Conservation (phyloP, 768 basidiomycete species). For the Lentinula edodes region DNA sequence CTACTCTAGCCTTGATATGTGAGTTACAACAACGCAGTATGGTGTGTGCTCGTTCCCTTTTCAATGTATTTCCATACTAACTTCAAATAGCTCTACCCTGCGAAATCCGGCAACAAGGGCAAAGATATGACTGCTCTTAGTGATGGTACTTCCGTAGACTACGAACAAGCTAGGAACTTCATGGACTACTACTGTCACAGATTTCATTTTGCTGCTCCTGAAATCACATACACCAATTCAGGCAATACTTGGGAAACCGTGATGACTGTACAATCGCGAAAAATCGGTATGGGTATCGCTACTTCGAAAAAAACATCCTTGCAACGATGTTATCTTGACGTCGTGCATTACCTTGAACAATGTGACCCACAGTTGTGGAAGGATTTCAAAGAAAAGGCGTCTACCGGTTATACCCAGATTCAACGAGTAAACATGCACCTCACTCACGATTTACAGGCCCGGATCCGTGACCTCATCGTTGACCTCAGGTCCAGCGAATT, state of each 20-base stretch:
- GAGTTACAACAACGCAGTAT: slow-evolving; percentile 60
- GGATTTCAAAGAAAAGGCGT: slow-evolving; percentile 54
- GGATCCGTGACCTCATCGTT: slow-evolving; percentile 62
- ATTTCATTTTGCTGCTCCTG: slow-evolving; percentile 70
- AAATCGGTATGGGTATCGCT: slow-evolving; percentile 77
- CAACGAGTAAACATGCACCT: slow-evolving; percentile 65
- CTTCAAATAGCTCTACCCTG: background rate
- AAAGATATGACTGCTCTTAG: slow-evolving; percentile 32
- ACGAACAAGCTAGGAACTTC: slow-evolving; percentile 74
- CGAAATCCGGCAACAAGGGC: slow-evolving; percentile 10
- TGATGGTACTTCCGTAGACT: slow-evolving; percentile 53
- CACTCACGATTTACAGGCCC: slow-evolving; percentile 56
- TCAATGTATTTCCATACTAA: background rate
- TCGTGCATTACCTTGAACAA: slow-evolving; percentile 76
- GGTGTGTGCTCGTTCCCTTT: slow-evolving; percentile 38
- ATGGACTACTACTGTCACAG: slow-evolving; percentile 93
- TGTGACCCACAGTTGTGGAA: slow-evolving; percentile 83
- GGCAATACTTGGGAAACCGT: slow-evolving; percentile 59
- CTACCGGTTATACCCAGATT: slow-evolving; percentile 62
- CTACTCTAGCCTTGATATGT: slow-evolving; percentile 67
- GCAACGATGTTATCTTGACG: slow-evolving; percentile 78
- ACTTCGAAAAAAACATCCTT: slow-evolving; percentile 67
- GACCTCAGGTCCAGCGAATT: slow-evolving; percentile 61
- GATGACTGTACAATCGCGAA: slow-evolving; percentile 70
- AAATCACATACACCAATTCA: slow-evolving; percentile 48